Base-by-base conservation (phyloP, 257 asterid species). In the Salvia splendens region DNA sequence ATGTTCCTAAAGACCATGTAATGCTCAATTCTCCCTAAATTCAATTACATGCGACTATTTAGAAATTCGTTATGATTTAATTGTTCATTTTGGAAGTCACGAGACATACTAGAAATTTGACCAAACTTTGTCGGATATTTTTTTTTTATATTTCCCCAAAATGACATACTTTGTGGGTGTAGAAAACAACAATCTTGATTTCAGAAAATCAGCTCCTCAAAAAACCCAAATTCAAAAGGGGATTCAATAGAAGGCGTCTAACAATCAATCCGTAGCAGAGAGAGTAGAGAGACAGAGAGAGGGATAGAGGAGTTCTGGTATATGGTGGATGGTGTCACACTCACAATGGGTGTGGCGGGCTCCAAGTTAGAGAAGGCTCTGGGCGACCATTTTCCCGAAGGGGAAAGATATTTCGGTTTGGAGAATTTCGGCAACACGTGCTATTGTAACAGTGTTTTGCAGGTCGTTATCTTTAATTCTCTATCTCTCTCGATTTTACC, bases 381-480 rank as follows among this genome's bases (percentile, higher is more conserved):
- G 61, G 91, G 91, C 33, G 95, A 87, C 73, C 91, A 84, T 28
- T 87, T 87, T 28, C 95, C 95, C 15, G 95, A 87, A 65, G 95
- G 95, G 40, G 95, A 87, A 58, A 77, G 95, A 12, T 87, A 87
- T 67, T 87, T 87, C 50, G 91, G 95, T 16, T 78, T 87, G 67
- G 91, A 87, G 80, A 87, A 87, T 78, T 87, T 83, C 69, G 95
- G 95, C 41, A 87, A 87, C 60, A 87, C 91, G 53, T 84, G 95
- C 63, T 87, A 87, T 47, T 84, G 91, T 79, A 84, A 87, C 76
- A 82, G 89, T 83, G 91, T 87, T 15, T 80, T 87, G 12, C 88
- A 82, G 87, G 92, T 85, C 30, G 30, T 24, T 24, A 24, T 24
- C 30, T 24, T 24, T 24, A 24, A 24, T 24, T 24, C 2, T 24